These are phyloP conservation scores for Fraxinus nigra DNA, from an alignment of 305 asterid species.

Conservation along the genomic window DNA sequence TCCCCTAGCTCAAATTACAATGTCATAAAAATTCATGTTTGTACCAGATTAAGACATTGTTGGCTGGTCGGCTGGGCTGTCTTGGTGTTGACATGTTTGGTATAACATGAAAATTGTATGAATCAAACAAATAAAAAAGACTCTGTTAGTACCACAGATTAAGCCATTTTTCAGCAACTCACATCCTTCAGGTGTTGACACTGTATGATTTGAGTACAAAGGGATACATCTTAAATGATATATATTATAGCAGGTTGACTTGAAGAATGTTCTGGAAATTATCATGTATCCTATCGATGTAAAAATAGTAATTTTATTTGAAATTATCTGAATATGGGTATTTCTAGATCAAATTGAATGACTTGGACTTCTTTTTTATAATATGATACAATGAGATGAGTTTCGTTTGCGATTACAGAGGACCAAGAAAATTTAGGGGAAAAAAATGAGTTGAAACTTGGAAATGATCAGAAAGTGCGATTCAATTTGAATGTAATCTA, in stretches of 20 bases:
- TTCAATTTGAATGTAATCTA: background rate
- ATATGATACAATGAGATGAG: slow-evolving; percentile 1
- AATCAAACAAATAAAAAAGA: slow-evolving; percentile 16
- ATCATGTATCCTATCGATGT: background rate
- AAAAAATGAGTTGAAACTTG: background rate
- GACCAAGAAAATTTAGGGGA: background rate
- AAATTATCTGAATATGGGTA: background rate
- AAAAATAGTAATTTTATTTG: background rate
- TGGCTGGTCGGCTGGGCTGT: background rate
- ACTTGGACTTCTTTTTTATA: background rate
- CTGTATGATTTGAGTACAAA: slow-evolving; percentile 92
- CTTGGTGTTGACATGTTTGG: background rate
- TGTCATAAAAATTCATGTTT: background rate
- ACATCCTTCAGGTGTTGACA: slow-evolving; percentile 93
- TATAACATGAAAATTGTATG: background rate
- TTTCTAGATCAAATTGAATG: slow-evolving; percentile 2
- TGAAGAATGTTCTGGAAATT: background rate
- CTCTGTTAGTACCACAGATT: slow-evolving; percentile 72
- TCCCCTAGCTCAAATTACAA: background rate
- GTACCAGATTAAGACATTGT: background rate
- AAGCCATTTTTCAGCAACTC: slow-evolving; percentile 83
- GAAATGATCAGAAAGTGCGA: background rate
- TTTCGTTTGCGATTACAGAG: background rate
- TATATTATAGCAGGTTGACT: slow-evolving; percentile 7
- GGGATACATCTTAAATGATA: slow-evolving; percentile 96